Evolutionary conservation across 1,284 basidiomycete genomes (phyloP), one percentile per base, ranked within the genome.

Genomic region (Apiotrichum akiyoshidainum): DNA sequence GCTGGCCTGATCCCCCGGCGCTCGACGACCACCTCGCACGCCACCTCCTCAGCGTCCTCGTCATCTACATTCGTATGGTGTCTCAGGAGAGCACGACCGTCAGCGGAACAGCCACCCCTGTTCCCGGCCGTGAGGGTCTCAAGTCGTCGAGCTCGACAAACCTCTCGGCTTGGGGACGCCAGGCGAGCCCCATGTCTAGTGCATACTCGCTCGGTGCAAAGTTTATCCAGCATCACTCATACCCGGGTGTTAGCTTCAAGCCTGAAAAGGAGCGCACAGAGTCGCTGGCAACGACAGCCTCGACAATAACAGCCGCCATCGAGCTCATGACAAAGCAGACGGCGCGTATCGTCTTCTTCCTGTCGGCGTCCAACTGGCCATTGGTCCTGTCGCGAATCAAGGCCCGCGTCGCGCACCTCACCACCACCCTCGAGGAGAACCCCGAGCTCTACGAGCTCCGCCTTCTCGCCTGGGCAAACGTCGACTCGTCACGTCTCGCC

Each of bases 361-460:
- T 97, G 16, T 94, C 92, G 9, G 87, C 90, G 0, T 89, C 89
- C 21, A 96, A 97, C 71, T 97, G 93, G 92, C 78, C 80, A 37
- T 83, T 90, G 10, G 87, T 97, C 19, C 84, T 89, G 64, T 79
- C 83, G 22, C 84, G 89, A 19, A 83, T 95, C 59, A 85, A 86
- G 57, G 81, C 81, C 46, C 87, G 89, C 83, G 64, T 83, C 79
- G 59, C 82, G 87, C 54, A 69, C 65, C 51, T 75, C n/a, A 70
- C 68, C 12, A 78, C 79, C 6, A 73, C 76, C 2, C 74, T 77
- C 41, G 79, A 80, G 49, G 75, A 79, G 49, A 72, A 80, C 85
- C 31, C 84, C 83, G 69, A 84, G 87, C 46, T 73, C 14, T 60
- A 65, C 35, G 77, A 79, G 33, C 61, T 78, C 19, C 65, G 73